Evolutionary conservation across 2,329 filamentous ascomycete genomes (phyloP).

Genomic region (Claviceps pusilla): DNA sequence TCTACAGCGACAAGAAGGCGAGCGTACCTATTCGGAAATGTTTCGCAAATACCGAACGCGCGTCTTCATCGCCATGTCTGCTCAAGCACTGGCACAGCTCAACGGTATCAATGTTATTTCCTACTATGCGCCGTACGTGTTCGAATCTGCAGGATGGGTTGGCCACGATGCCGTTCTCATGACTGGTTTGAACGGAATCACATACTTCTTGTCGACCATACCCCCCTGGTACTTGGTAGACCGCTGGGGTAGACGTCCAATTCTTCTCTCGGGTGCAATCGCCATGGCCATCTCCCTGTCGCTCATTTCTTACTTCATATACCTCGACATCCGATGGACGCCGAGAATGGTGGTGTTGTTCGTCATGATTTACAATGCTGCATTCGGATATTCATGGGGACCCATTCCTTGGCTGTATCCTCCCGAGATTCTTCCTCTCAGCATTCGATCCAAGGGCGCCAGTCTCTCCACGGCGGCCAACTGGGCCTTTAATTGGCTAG

Average conservation of each 20-base stretch:
- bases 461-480: slow-evolving; percentile 93
- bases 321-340: slow-evolving; percentile 64
- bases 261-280: slow-evolving; percentile 76
- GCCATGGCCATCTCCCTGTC: slow-evolving; percentile 83
- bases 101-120: slow-evolving; percentile 99
- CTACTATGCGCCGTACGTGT: slow-evolving; percentile 93
- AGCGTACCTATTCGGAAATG: slow-evolving; percentile 85
- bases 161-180: slow-evolving; percentile 86
- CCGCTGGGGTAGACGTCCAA: slow-evolving; percentile 74
- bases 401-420: slow-evolving; percentile 97
- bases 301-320: slow-evolving; percentile 88
- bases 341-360: slow-evolving; percentile 79
- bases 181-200: slow-evolving; percentile 88
- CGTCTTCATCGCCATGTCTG: slow-evolving; percentile 97
- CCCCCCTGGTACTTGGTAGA: slow-evolving; percentile 97
- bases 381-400: slow-evolving; percentile 90
- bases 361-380: slow-evolving; percentile 96
- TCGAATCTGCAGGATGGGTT: slow-evolving; percentile 91
- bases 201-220: slow-evolving; percentile 81
- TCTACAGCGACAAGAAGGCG: slow-evolving; percentile 83
- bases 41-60: slow-evolving; percentile 82
- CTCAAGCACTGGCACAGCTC: slow-evolving; percentile 84
- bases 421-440: slow-evolving; percentile 92
- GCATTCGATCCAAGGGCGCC: slow-evolving; percentile 91
- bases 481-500: slow-evolving; percentile 97